Percentiles rank a stretch among this genome's conserved stretches.
Conservation (phyloP, 192 early-diverging fungal genomes). For the Funneliformis mosseae region DNA sequence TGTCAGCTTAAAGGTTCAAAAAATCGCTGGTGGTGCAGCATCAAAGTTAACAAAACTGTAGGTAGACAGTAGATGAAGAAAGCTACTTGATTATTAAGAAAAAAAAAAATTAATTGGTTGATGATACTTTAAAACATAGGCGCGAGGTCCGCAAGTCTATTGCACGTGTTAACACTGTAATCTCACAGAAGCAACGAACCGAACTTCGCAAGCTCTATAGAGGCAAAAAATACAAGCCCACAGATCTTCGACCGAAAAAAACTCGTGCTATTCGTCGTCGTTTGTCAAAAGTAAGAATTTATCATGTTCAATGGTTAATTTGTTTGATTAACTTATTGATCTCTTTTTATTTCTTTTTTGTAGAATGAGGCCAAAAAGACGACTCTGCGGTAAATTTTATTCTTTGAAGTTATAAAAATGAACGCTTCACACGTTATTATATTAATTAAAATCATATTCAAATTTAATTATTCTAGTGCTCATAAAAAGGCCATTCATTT, state of each 20-base stretch:
- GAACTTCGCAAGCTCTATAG: conserved; percentile 90
- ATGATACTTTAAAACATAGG: conserved; percentile 40
- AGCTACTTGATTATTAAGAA: neutral
- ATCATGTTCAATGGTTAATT: no score
- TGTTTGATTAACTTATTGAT: neutral
- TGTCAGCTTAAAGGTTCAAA: conserved; percentile 89
- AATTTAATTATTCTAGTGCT: neutral
- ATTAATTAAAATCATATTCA: neutral
- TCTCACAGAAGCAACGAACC: conserved; percentile 89
- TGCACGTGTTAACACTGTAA: conserved; percentile 94
- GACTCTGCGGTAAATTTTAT: conserved; percentile 74
- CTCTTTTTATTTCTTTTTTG: neutral
- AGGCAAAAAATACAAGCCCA: conserved; percentile 92
- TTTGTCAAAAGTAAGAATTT: conserved; percentile 62
- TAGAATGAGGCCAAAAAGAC: conserved; percentile 71
- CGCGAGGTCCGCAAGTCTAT: conserved; percentile 90
- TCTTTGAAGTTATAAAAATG: neutral
- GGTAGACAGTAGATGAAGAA: conserved; percentile 33
- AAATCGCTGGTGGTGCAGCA: conserved; percentile 79
- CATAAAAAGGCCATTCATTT: conserved; percentile 89
- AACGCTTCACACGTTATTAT: neutral
- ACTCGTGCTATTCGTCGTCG: conserved; percentile 97
- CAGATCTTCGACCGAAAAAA: conserved; percentile 98
- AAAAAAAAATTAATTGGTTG: neutral
- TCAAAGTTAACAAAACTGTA: conserved; percentile 85